Evolutionary conservation across 345 rosid species (phyloP).

Genomic region (Reutealis trisperma): DNA sequence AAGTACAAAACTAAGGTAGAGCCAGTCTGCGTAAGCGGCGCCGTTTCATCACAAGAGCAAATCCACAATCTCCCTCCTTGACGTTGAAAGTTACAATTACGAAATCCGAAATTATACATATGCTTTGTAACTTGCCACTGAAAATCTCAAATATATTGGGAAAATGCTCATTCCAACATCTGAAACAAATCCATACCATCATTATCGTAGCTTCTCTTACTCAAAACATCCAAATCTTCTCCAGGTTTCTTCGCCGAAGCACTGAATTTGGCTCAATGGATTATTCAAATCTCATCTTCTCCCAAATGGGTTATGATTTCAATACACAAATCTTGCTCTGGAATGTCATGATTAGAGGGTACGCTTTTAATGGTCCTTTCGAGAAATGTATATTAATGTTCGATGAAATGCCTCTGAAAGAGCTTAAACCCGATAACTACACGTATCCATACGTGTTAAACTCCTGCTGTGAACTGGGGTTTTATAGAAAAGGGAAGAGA

Average conservation of each 20-base stretch:
- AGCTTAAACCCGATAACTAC: constrained; percentile 20
- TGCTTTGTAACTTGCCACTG: constrained; percentile 22
- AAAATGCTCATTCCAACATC: constrained; percentile 29
- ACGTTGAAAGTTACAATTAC: not conserved
- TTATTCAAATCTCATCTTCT: constrained; percentile 32
- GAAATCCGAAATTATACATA: not conserved
- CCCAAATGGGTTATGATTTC: constrained; percentile 19
- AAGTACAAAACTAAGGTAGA: no score
- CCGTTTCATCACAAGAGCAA: no score
- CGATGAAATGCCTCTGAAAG: constrained; percentile 28
- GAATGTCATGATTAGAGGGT: constrained; percentile 30
- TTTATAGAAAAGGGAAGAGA: constrained; percentile 24
- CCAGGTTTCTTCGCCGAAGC: constrained; percentile 34
- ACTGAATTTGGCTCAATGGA: constrained; percentile 32
- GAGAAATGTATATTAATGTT: constrained; percentile 15
- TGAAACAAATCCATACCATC: constrained; percentile 41
- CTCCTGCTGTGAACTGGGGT: constrained; percentile 16
- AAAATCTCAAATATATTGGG: constrained; percentile 22
- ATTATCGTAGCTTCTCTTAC: constrained; percentile 26
- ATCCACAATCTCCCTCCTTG: not conserved
- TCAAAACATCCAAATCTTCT: constrained; percentile 20
- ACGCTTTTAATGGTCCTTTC: constrained; percentile 21
- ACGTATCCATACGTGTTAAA: constrained; percentile 26
- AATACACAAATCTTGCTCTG: constrained; percentile 11
- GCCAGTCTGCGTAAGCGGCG: not conserved